Evolutionary conservation across 768 basidiomycete species (phyloP).

Genomic region (Boletus rubroflammeus): DNA sequence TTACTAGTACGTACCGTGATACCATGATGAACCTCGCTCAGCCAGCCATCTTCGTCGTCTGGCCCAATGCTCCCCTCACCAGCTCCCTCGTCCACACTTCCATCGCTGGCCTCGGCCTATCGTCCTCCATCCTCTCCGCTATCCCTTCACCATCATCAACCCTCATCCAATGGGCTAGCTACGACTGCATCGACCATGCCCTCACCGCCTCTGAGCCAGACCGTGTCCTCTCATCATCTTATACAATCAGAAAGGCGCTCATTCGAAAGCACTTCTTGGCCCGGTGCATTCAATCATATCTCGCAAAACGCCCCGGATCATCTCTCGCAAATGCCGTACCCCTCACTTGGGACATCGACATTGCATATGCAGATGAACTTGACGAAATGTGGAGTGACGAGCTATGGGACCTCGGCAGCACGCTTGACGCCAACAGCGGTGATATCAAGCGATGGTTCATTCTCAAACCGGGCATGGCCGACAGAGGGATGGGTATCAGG

Average conservation of each 20-base stretch:
- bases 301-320: constrained; percentile 65
- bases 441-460: constrained; percentile 74
- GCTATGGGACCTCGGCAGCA: constrained; percentile 76
- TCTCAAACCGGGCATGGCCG: constrained; percentile 95
- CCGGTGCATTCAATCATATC: constrained; percentile 64
- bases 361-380: constrained; percentile 89
- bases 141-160: constrained; percentile 19
- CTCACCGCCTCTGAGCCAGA: constrained; percentile 52
- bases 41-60: constrained; percentile 42
- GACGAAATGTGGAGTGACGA: constrained; percentile 94
- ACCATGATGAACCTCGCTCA: constrained; percentile 7
- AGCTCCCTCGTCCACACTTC: constrained; percentile 44
- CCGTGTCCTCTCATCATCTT: constrained; percentile 69
- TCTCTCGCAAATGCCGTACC: constrained; percentile 57
- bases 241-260: constrained; percentile 86
- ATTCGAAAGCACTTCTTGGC: constrained; percentile 94
- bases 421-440: constrained; percentile 42
- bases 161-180: constrained; percentile 80
- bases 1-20: no score
- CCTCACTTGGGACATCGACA: constrained; percentile 77
- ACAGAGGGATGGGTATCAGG: constrained; percentile 92
- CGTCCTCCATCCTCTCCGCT: constrained; percentile 28
- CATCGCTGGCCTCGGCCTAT: constrained; percentile 33
- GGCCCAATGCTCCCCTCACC: constrained; percentile 55
- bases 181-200: constrained; percentile 82